Conservation (phyloP, 768 basidiomycete genomes). For the Xanthoconium stramineum region DNA sequence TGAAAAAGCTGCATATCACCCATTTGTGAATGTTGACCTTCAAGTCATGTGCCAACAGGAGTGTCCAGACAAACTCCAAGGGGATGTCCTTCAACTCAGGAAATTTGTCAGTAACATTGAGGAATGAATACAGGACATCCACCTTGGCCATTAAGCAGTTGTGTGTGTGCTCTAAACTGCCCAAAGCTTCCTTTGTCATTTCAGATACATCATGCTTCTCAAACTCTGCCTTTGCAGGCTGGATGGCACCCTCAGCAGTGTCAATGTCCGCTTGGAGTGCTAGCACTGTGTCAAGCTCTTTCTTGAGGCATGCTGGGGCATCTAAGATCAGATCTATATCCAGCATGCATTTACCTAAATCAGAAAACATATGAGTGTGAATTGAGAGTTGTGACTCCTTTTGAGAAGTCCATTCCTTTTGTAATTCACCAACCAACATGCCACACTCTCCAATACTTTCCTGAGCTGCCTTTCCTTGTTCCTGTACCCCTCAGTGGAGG, state of each 20-base stretch:
- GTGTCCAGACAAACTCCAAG: not conserved
- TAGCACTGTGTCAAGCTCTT: not conserved
- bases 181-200: not conserved
- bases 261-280: too few relatives aligned
- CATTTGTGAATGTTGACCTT: too few relatives aligned
- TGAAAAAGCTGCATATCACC: too few relatives aligned
- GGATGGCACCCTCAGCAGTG: too few relatives aligned
- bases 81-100: not conserved
- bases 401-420: conserved; percentile 30
- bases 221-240: too few relatives aligned
- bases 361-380: not conserved
- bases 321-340: too few relatives aligned
- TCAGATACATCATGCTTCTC: not conserved
- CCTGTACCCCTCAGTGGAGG: conserved; percentile 12
- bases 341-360: too few relatives aligned
- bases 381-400: not conserved
- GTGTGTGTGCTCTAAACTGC: not conserved
- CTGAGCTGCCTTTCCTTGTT: conserved; percentile 8
- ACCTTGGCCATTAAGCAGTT: not conserved
- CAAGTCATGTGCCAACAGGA: too few relatives aligned
- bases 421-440: conserved; percentile 16
- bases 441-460: conserved; percentile 17
- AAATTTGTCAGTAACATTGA: not conserved
- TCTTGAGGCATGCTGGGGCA: not conserved
- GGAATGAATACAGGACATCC: not conserved